Conservation (phyloP, 2,329 filamentous ascomycete species). For the Monosporascus sp. region DNA sequence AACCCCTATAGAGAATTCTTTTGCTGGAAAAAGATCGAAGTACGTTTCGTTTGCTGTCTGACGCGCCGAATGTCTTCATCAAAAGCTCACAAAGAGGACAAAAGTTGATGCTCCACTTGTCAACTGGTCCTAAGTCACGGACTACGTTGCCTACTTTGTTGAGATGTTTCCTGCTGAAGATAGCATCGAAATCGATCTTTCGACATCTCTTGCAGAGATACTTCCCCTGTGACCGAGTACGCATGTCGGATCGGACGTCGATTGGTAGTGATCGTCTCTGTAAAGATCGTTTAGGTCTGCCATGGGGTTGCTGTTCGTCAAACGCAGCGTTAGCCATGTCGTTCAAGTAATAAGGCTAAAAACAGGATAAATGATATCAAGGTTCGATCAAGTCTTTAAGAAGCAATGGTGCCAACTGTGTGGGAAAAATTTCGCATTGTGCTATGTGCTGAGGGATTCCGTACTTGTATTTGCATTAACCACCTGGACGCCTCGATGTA, state of each 20-base stretch:
- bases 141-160: neutral
- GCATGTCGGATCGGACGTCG: neutral
- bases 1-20: neutral
- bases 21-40: neutral
- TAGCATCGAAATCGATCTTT: neutral
- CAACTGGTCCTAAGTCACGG: neutral
- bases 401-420: neutral
- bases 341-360: neutral
- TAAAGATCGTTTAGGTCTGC: neutral
- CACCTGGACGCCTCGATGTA: neutral
- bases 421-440: neutral
- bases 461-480: neutral
- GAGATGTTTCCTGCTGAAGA: neutral
- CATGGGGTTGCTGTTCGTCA: neutral
- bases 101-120: neutral
- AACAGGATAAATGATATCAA: neutral
- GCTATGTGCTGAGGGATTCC: neutral
- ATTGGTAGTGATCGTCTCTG: neutral
- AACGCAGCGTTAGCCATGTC: neutral
- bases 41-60: neutral
- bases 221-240: neutral
- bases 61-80: neutral
- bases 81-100: neutral
- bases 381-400: neutral
- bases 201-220: neutral